A percentile compares a stretch with the other conserved stretches of the same genome.
These are phyloP conservation scores for Nyssa sinensis DNA, from an alignment of 148 eudicot genomes.

Conservation along the genomic window DNA sequence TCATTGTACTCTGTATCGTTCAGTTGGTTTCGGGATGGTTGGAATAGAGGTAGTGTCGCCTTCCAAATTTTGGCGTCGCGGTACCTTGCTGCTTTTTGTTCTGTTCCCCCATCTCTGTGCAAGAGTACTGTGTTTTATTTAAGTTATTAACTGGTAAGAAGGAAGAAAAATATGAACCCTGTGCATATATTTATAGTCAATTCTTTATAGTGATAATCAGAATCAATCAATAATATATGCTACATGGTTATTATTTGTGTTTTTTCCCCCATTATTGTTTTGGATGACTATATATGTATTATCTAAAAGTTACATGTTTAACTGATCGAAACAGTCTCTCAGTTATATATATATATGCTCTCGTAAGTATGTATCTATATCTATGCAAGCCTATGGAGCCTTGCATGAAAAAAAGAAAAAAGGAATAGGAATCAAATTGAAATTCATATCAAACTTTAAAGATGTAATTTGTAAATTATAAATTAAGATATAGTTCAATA, in stretches of 20 bases:
- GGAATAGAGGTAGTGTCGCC: slow-evolving; percentile 35
- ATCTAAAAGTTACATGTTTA: too few species aligned
- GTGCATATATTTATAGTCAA: slow-evolving; percentile 9
- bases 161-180: too few species aligned
- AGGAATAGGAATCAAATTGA: too few species aligned
- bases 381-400: not conserved
- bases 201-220: slow-evolving; percentile 2
- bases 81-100: slow-evolving; percentile 36
- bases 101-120: slow-evolving; percentile 27
- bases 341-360: too few species aligned
- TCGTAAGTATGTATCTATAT: not conserved
- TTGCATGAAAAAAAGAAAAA: too few species aligned
- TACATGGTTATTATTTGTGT: not conserved
- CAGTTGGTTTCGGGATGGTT: slow-evolving; percentile 31
- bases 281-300: too few species aligned
- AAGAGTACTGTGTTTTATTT: slow-evolving; percentile 14
- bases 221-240: slow-evolving; percentile 2
- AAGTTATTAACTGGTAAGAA: slow-evolving; percentile 21
- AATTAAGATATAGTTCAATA: too few species aligned
- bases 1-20: slow-evolving; percentile 17
- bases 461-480: too few species aligned
- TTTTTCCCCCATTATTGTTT: too few species aligned
- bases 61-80: slow-evolving; percentile 18
- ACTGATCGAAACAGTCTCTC: too few species aligned
- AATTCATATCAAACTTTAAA: too few species aligned